A percentile compares a stretch with the other conserved stretches of the same genome.
Conservation (phyloP, 2,329 filamentous ascomycete species). For the Stemphylium lycopersici region DNA sequence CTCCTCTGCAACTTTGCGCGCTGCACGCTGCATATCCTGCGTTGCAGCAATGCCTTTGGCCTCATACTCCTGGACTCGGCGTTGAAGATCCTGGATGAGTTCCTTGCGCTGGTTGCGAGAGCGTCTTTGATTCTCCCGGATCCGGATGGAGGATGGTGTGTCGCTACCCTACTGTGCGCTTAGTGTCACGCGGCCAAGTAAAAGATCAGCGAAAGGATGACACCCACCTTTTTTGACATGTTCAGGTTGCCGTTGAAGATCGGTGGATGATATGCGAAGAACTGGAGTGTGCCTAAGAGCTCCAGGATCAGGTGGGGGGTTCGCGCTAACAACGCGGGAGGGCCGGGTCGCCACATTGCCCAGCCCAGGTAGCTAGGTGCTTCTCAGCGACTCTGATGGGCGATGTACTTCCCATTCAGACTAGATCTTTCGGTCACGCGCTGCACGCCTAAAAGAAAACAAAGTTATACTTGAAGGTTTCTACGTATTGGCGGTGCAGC, state of each 20-base stretch:
- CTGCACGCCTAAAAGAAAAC: too few relatives aligned
- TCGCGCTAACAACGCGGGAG: too few relatives aligned
- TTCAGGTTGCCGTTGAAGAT: neutral
- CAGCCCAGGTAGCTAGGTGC: too few relatives aligned
- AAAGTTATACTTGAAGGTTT: too few relatives aligned
- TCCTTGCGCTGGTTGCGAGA: constrained; percentile 73
- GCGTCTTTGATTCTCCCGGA: constrained; percentile 76
- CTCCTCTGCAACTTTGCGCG: constrained; percentile 69
- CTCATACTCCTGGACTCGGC: constrained; percentile 66
- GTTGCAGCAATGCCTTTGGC: constrained; percentile 68
- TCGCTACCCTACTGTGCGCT: constrained; percentile 35
- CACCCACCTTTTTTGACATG: constrained; percentile 12
- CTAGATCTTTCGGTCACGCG: too few relatives aligned
- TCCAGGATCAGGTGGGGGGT: too few relatives aligned
- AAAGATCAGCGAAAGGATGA: too few relatives aligned
- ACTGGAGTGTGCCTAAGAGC: too few relatives aligned
- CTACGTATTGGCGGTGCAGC: too few relatives aligned
- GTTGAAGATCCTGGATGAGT: constrained; percentile 71
- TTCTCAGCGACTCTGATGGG: too few relatives aligned
- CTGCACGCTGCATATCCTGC: constrained; percentile 71
- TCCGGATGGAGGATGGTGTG: constrained; percentile 51
- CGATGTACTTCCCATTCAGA: too few relatives aligned
- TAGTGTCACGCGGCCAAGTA: neutral
- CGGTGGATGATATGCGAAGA: neutral
- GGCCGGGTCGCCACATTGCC: too few relatives aligned